A percentile compares a stretch with the other conserved stretches of the same genome.
Conservation (phyloP, 805 yeast species). For the Danielia reshetovae region DNA sequence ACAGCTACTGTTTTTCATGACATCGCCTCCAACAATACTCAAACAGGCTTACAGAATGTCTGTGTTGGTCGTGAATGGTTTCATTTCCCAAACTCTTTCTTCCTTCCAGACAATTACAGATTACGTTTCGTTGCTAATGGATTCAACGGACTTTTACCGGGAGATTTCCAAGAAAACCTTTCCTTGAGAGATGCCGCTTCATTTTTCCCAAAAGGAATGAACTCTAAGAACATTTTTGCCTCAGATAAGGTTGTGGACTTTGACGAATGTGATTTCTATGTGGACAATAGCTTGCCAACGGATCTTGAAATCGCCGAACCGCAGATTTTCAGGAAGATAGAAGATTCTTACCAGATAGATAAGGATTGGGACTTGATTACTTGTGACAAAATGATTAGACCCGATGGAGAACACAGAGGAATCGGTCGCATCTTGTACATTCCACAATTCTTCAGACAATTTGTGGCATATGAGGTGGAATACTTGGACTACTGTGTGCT, state of each 20-base stretch:
- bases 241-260: conserved; percentile 48
- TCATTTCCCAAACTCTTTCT: conserved; percentile 84
- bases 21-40: conserved; percentile 6
- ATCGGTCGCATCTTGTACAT: conserved; percentile 52
- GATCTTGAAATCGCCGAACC: conserved; percentile 42
- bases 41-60: conserved; percentile 41
- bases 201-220: conserved; percentile 60
- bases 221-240: conserved; percentile 68
- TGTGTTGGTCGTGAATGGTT: conserved; percentile 97
- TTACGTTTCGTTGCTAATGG: conserved; percentile 69
- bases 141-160: conserved; percentile 85
- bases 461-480: conserved; percentile 32
- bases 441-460: conserved; percentile 32
- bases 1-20: conserved; percentile 46
- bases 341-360: conserved; percentile 15
- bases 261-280: conserved; percentile 59
- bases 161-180: conserved; percentile 60
- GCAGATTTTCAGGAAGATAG: conserved; percentile 6
- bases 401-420: conserved; percentile 49
- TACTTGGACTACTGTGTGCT: conserved; percentile 50
- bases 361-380: conserved; percentile 45
- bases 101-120: conserved; percentile 61
- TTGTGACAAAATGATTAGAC: conserved; percentile 51
- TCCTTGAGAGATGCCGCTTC: conserved; percentile 34
- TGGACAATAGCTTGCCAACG: conserved; percentile 59